Base-by-base conservation (phyloP, 306 rosid species). In the Citrullus amarus region DNA sequence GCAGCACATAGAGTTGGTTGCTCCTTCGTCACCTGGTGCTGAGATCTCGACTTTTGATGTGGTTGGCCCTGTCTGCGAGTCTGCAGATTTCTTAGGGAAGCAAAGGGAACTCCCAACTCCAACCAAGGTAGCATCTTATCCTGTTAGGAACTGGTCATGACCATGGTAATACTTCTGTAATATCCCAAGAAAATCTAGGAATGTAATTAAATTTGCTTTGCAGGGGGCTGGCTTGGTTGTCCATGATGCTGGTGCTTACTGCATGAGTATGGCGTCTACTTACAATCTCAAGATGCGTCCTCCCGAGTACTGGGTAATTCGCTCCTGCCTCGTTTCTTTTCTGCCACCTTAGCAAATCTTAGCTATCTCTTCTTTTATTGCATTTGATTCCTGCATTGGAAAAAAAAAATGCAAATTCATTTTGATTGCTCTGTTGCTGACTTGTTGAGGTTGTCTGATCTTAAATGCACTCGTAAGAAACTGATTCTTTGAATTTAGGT, bases 181-280 rank as follows among this genome's bases (percentile, higher is more conserved):
- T 44, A 22, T 43, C 36, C n/a, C 36, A 68, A 41, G 9, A 68
- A 43, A 68, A 22, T 68, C 1, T 20, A 44, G 20, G 17, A 20
- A 6, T 6, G 18, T 10, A 18, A 6, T 11, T 13, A 12, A 75
- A 28, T 54, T 74, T 43, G 2, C 67, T 73, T 73, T 88, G 79
- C 91, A 95, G 99, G 99, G 96, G 79, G 79, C 90, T 79, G 99
- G 99, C 77, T 86, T 95, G 72, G 97, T 91, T 76, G 97, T 95
- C 86, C 99, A 95, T 57, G 99, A 95, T 82, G 97, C 97, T 4
- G 98, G 98, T 57, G 98, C 98, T 67, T 95, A 95, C 82, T 95
- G 97, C 85, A 92, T 92, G 98, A 95, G 97, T 88, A 95, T 95
- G 99, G 97, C 97, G 61, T 95, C 99, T 13, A 92, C 98, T 41